Base-by-base conservation (phyloP, 139 green algal species). In the Gonium pectorale region DNA sequence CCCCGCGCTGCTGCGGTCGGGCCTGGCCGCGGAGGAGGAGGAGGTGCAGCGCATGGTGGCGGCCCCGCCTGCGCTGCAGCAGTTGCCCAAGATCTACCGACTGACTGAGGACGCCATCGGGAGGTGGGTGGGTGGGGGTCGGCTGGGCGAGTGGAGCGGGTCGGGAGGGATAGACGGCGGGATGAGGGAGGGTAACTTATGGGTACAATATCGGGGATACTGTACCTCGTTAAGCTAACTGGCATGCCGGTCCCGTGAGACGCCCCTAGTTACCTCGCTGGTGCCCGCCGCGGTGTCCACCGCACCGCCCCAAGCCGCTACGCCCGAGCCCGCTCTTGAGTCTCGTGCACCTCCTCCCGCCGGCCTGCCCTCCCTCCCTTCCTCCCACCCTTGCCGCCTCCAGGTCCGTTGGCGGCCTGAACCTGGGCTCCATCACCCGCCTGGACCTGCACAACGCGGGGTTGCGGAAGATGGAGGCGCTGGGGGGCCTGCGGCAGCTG, bases 391-490 rank as follows among this genome's bases (percentile, higher is more conserved):
- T 54, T 46, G 3, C 17, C 49, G 46, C 49, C 31, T 33, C 17
- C 68, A 79, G 73, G 66, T 63, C 40, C 51, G 80, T 79, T 31
- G 43, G 43, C 71, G 77, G 78, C 37, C 21, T 29, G 21, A n/a
- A 27, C 29, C 83, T 92, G 69, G 37, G 35, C 8, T 66, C 59
- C 38, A 37, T 94, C 35, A 90, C 86, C 3, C 87, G 90, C 13
- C 89, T 96, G 51, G 89, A 92, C 31, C 77, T 96, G 29, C 88
- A 93, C 74, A 85, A 88, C 86, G 91, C 86, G 60, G 79, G 66
- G 22, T 67, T 95, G 8, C 71, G 86, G 13, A 88, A 80, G 67
- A 86, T 93, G 35, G 91, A 91, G 79, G 71, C 49, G 24, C 73
- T 92, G 72, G 38, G 72, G 52, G 64, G 38, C 19, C 71, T 81